These are phyloP conservation scores for Yamadazyma akitaensis DNA, from an alignment of 805 yeast genomes.

Conservation along the genomic window DNA sequence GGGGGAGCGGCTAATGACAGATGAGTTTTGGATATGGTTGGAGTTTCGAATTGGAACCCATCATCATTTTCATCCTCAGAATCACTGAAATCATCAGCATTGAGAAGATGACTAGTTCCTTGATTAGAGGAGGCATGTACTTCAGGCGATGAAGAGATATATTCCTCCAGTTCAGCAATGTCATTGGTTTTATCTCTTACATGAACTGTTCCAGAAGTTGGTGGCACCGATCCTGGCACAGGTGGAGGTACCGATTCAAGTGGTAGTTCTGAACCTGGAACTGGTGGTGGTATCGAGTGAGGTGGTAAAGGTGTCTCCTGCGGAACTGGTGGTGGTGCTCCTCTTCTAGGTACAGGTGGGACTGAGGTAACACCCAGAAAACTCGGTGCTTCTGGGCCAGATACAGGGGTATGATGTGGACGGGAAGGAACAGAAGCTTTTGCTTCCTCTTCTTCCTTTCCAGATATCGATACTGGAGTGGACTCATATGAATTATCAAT, in stretches of 20 bases:
- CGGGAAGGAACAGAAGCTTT: not conserved
- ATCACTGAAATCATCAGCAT: not conserved
- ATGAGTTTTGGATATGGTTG: constrained; percentile 9
- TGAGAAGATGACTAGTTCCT: not conserved
- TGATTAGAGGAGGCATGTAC: not conserved
- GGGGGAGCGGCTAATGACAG: constrained; percentile 4
- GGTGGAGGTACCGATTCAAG: constrained; percentile 1
- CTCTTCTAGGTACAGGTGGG: not conserved
- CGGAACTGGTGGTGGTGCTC: not conserved
- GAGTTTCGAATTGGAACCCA: constrained; percentile 17
- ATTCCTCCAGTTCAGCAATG: not conserved
- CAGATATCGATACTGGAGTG: constrained; percentile 13
- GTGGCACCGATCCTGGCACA: not conserved
- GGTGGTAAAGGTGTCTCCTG: not conserved
- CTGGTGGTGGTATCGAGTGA: constrained; percentile 3
- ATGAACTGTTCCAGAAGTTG: not conserved
- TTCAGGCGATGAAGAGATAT: not conserved
- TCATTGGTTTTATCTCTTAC: too few species aligned
- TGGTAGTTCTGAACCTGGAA: constrained; percentile 1
- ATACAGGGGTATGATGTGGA: too few species aligned
- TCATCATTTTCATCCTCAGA: constrained; percentile 5
- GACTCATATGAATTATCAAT: constrained; percentile 5
- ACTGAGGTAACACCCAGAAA: not conserved
- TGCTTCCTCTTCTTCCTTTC: not conserved
- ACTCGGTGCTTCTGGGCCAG: not conserved